Evolutionary conservation across 2,329 filamentous ascomycete genomes (phyloP).

Genomic region (Penicillium aurantiogriseum): DNA sequence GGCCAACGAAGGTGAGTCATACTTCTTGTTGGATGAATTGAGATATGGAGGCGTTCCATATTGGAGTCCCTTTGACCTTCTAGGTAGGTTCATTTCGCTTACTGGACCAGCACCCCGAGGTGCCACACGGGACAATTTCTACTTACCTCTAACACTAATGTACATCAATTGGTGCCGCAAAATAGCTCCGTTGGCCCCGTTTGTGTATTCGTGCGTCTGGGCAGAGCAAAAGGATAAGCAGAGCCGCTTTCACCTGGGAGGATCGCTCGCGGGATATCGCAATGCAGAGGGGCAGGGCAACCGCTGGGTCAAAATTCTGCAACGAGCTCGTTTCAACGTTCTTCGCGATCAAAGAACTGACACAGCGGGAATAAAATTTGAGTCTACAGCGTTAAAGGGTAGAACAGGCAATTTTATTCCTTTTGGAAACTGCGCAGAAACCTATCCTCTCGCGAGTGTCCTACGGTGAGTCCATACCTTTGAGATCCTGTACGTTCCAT

Average conservation of each 20-base stretch:
- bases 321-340: not conserved
- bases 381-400: no score
- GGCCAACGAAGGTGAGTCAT: not conserved
- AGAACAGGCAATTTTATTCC: rapidly evolving
- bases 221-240: not conserved
- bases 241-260: not conserved
- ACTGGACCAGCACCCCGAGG: not conserved
- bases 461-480: not conserved
- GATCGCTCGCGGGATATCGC: not conserved
- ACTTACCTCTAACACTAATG: not conserved
- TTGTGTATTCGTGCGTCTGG: not conserved
- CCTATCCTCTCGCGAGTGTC: not conserved
- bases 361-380: not conserved
- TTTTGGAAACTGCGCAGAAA: not conserved
- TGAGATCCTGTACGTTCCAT: not conserved
- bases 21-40: not conserved
- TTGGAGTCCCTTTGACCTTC: not conserved
- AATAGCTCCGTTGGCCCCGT: not conserved
- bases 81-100: not conserved
- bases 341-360: not conserved
- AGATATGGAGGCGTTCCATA: not conserved
- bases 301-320: not conserved
- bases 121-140: not conserved
- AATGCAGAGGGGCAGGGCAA: no score
- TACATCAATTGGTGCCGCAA: not conserved